phyloP scores from a whole-genome alignment of 805 yeast species.

The Myxozyma monticola region DNA sequence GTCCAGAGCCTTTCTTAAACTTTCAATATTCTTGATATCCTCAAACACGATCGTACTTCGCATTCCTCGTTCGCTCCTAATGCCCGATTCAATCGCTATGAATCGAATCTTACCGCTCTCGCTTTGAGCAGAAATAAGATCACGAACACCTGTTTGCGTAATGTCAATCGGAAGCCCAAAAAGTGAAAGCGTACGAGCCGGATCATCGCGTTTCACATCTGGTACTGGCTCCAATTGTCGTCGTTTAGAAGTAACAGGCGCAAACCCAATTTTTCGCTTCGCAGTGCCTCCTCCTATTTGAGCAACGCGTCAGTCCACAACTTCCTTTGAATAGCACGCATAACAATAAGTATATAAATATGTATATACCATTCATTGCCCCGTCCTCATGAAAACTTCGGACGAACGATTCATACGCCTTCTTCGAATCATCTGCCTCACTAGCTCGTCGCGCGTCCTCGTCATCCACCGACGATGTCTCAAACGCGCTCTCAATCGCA shows the following conservation, averaged over 20 bases:
- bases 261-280: conserved; percentile 1
- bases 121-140: no score
- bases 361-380: no score
- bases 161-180: conserved; percentile 15
- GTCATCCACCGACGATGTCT: no score
- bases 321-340: no score
- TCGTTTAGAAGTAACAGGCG: conserved; percentile 3
- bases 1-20: conserved; percentile 13
- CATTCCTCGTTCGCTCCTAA: conserved; percentile 13
- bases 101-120: no score
- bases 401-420: conserved; percentile 28
- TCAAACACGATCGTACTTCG: conserved; percentile 14
- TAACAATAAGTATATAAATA: no score
- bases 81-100: not conserved
- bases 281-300: no score
- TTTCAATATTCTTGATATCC: conserved; percentile 13
- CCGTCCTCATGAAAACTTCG: conserved; percentile 18
- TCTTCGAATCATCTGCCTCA: conserved; percentile 19
- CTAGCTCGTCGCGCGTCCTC: conserved; percentile 11
- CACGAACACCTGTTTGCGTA: not conserved
- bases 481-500: conserved; percentile 21
- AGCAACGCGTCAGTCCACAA: no score
- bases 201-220: not conserved
- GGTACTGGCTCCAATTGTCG: conserved; percentile 2
- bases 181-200: conserved; percentile 11